Conservation (phyloP, 768 basidiomycete genomes). For the Russula virescens region DNA sequence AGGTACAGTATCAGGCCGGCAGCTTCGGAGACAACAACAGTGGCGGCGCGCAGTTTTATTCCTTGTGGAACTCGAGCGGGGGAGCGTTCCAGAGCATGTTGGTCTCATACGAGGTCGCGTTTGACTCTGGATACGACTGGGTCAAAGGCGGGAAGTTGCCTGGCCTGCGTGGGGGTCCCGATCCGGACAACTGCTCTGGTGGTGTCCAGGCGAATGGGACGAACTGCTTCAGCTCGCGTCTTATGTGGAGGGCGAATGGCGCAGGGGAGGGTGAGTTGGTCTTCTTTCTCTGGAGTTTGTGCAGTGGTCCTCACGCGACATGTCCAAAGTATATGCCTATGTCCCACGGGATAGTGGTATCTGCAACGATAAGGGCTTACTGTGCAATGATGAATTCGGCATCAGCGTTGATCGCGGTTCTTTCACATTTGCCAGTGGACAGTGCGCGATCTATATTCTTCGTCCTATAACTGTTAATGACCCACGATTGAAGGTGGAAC, state of each 20-base stretch:
- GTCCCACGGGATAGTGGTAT: constrained; percentile 58
- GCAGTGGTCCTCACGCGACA: constrained; percentile 5
- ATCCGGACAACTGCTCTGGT: constrained; percentile 60
- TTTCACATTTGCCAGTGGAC: constrained; percentile 55
- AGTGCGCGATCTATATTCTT: constrained; percentile 41
- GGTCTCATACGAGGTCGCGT: constrained; percentile 69
- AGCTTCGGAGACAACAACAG: constrained; percentile 49
- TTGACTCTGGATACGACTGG: constrained; percentile 60
- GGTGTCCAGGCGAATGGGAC: constrained; percentile 56
- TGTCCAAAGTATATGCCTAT: constrained; percentile 67
- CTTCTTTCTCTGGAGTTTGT: neutral
- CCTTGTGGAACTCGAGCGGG: constrained; percentile 60
- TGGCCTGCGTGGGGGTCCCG: constrained; percentile 64
- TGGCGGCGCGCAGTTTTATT: constrained; percentile 64
- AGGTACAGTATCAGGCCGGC: constrained; percentile 58
- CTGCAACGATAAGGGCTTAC: constrained; percentile 49
- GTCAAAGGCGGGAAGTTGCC: constrained; percentile 77
- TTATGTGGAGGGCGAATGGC: constrained; percentile 71
- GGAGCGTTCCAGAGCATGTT: constrained; percentile 61
- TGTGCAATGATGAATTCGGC: constrained; percentile 71
- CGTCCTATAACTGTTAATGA: neutral
- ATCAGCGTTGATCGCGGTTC: constrained; percentile 65
- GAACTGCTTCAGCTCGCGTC: constrained; percentile 65
- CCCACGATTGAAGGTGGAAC: constrained; percentile 48
- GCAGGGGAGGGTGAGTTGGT: constrained; percentile 58